These are phyloP conservation scores for Phytophthora cactorum DNA, from an alignment of 352 stramenopile species.

Conservation along the genomic window DNA sequence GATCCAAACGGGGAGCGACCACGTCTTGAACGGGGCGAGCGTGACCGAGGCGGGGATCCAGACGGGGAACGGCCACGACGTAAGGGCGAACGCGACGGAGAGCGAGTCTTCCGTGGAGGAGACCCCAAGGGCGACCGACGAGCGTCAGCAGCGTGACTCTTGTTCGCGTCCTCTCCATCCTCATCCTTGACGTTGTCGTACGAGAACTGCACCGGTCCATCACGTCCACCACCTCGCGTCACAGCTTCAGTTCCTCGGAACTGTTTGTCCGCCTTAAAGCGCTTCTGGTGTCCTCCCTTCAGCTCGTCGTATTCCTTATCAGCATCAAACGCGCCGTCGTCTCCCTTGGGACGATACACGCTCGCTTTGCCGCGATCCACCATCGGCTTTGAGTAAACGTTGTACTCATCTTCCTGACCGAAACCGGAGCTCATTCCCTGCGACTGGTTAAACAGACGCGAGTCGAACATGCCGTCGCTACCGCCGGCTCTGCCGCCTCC, in stretches of 20 bases:
- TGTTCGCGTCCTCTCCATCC: constrained; percentile 37
- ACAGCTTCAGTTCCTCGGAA: constrained; percentile 87
- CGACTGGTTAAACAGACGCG: constrained; percentile 98
- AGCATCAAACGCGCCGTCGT: constrained; percentile 85
- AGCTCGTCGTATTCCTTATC: constrained; percentile 94
- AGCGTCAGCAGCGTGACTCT: constrained; percentile 12
- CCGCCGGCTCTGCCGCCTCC: constrained; percentile 81
- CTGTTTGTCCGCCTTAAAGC: constrained; percentile 91
- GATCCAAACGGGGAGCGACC: constrained; percentile 19
- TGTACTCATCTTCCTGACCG: constrained; percentile 98
- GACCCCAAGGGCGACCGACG: constrained; percentile 22
- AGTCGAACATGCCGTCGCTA: constrained; percentile 95
- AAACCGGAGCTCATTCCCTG: constrained; percentile 96
- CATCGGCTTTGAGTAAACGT: constrained; percentile 97
- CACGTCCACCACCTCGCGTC: constrained; percentile 46
- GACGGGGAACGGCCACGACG: constrained; percentile 13
- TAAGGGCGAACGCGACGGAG: background rate
- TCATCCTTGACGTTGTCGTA: constrained; percentile 62
- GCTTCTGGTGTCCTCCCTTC: constrained; percentile 76
- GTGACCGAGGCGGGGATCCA: constrained; percentile 11
- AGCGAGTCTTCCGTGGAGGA: constrained; percentile 17
- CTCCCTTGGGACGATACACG: constrained; percentile 90
- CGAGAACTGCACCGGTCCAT: constrained; percentile 90
- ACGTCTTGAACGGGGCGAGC: constrained; percentile 17
- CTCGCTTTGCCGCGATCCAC: constrained; percentile 92